Evolutionary conservation across 805 yeast genomes (phyloP), one percentile per base, ranked within the genome.

Genomic region (Metschnikowia corniflorae): DNA sequence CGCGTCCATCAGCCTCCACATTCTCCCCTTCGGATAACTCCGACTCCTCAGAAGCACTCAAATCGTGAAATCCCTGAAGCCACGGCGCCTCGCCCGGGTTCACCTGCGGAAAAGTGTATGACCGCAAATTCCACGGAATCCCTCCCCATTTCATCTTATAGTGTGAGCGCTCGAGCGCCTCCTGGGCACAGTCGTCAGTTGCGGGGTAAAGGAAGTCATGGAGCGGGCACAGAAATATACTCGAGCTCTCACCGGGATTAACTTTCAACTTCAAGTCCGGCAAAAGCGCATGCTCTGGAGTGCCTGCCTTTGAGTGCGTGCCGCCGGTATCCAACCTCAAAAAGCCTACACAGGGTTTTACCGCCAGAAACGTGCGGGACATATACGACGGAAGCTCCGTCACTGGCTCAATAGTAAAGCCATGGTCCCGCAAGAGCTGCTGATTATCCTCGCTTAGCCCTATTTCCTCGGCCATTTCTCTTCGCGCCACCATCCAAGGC

Each of bases 401-500:
- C 20, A 88, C 52, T 37, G 73, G 75, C 36, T 83, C 86, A 19
- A 88, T 64, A 16, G 61, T 57, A 50, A 82, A 71, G 0, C 85
- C 86, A 47, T 57, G 72, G 22, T 71, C 60, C 12, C 53, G 49
- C 26, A 53, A 41, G 23, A 82, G 58, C 7, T 54, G 53, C 0
- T 59, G 63, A 40, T 82, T 75, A 48, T 70, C 59, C 12, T 69
- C 58, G 8, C 73, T 71, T 16, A 86, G 56, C 0, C 96, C 96
- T 33, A 89, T 85, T 55, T 89, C 97, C 55, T 89, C 97, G 38
- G 71, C 74, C 43, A 88, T 78, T 58, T 89, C 97, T 21, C 97
- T 66, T 40, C 94, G 67, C 0, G 96, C 82, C 26, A 82, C 81
- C 29, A 74, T 72, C 71, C 82, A 80, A 39, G 84, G 86, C 10